phyloP scores from a whole-genome alignment of 768 basidiomycete species.

The Pleurotus tuber-regium region DNA sequence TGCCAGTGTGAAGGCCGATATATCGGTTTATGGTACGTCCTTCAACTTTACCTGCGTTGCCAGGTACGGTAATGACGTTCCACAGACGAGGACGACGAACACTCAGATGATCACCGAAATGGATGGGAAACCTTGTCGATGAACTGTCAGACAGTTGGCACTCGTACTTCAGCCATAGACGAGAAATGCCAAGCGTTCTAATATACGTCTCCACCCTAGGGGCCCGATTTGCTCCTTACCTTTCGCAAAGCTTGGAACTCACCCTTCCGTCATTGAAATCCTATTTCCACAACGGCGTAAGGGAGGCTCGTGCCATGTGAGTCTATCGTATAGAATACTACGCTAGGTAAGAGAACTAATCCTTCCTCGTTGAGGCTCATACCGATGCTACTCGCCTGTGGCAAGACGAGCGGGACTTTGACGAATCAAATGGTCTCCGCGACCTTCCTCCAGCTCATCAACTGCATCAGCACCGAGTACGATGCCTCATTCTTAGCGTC shows the following conservation, averaged over 20 bases:
- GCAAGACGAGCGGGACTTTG: constrained; percentile 61
- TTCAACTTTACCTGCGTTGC: constrained; percentile 4
- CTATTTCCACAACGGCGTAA: constrained; percentile 82
- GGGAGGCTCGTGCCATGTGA: constrained; percentile 75
- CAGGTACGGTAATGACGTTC: too few relatives aligned
- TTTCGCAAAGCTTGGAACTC: constrained; percentile 68
- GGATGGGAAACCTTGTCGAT: constrained; percentile 78
- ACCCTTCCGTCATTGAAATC: constrained; percentile 69
- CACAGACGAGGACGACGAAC: constrained; percentile 58
- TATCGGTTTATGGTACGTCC: constrained; percentile 64
- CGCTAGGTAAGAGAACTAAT: background rate
- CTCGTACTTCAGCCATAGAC: constrained; percentile 77
- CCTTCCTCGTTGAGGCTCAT: constrained; percentile 57
- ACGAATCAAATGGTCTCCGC: constrained; percentile 68
- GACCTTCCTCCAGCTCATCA: constrained; percentile 63
- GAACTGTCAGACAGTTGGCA: constrained; percentile 75
- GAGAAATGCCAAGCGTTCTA: constrained; percentile 86
- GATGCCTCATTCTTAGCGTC: constrained; percentile 79
- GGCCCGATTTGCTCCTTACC: constrained; percentile 66
- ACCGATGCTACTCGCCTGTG: constrained; percentile 67
- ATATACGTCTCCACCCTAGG: constrained; percentile 74
- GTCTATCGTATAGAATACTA: constrained; percentile 20
- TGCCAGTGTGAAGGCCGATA: constrained; percentile 76
- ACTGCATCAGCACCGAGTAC: constrained; percentile 58
- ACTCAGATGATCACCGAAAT: constrained; percentile 56